Evolutionary conservation across 202 grass and related monocot genomes (phyloP), one percentile per base, ranked within the genome.

Genomic region (Carex arenaria): DNA sequence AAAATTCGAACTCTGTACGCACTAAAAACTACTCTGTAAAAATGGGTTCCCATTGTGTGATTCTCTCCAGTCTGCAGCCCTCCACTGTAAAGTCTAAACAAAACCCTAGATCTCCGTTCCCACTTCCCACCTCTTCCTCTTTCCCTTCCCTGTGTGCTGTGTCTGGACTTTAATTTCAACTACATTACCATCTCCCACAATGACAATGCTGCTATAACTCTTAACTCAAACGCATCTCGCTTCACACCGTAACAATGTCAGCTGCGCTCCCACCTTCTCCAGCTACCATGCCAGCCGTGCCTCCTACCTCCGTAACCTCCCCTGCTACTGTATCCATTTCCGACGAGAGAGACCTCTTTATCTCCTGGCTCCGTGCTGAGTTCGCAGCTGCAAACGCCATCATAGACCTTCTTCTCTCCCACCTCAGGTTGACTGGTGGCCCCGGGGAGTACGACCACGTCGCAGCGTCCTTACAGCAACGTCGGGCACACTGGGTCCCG

Each of bases 331-430:
- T 61, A 3, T 85, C 86, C 82, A 55, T 93, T 56, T 42, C 90
- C 83, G 90, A 93, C 71, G 90, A 92, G 83, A 80, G 89, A 17
- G 93, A 95, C 64, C 87, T 86, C 31, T 90, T 90, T 81, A 93
- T 95, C 86, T 85, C 87, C 51, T 95, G 93, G 93, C 82, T 93
- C 55, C 89, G 93, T 8, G 87, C 86, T 31, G 93, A 95, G 90
- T 95, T 95, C 88, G 90, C 93, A 3, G 93, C 93, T 45, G 90
- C 93, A 57, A 95, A 95, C 87, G 93, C 93, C 85, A 86, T 95
- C 69, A 86, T 98, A 55, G 95, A 98, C 55, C 86, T 89, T 31
- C 82, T 98, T 75, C 8, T 98, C 28, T 52, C 89, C 6, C 93
- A 98, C 86, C 87, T 98, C 78, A 88, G 89, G 77, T 23, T 81